Percentiles rank a stretch among this genome's conserved stretches.
Evolutionary conservation across 108 stramenopile species (phyloP).

Genomic region (Aureococcus anophagefferens): DNA sequence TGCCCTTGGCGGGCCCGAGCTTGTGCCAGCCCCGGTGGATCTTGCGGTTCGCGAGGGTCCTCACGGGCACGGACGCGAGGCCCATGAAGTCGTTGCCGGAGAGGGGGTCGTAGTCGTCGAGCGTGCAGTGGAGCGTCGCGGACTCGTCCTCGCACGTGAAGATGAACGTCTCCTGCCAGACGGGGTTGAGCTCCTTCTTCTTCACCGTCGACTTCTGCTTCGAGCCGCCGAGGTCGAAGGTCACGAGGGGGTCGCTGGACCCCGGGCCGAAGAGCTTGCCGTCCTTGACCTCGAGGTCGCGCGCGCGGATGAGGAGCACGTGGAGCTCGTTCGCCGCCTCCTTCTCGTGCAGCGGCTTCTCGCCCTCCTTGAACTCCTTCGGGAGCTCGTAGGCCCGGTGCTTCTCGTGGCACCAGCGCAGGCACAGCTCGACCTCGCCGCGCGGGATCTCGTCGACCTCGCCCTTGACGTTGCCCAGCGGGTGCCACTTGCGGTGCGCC

Average conservation of each 20-base stretch:
- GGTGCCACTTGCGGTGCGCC: constrained; percentile 5
- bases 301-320: constrained; percentile 6
- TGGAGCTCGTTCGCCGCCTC: constrained; percentile 14
- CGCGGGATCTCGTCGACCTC: background rate
- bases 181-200: constrained; percentile 7
- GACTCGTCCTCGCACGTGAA: background rate
- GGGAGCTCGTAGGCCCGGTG: background rate
- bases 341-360: background rate
- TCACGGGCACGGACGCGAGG: background rate
- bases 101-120: constrained; percentile 7
- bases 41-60: background rate
- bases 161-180: background rate
- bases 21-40: constrained; percentile 1
- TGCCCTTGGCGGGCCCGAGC: background rate
- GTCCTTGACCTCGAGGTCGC: constrained; percentile 14
- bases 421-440: background rate
- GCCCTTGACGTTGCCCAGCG: background rate
- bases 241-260: constrained; percentile 14
- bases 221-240: constrained; percentile 1
- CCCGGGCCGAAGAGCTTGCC: constrained; percentile 2
- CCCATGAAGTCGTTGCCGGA: constrained; percentile 15
- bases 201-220: background rate
- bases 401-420: background rate
- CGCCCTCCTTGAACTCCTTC: background rate
- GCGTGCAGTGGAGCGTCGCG: background rate